phyloP scores from a whole-genome alignment of 345 rosid genomes.

The Gossypioides kirkii region DNA sequence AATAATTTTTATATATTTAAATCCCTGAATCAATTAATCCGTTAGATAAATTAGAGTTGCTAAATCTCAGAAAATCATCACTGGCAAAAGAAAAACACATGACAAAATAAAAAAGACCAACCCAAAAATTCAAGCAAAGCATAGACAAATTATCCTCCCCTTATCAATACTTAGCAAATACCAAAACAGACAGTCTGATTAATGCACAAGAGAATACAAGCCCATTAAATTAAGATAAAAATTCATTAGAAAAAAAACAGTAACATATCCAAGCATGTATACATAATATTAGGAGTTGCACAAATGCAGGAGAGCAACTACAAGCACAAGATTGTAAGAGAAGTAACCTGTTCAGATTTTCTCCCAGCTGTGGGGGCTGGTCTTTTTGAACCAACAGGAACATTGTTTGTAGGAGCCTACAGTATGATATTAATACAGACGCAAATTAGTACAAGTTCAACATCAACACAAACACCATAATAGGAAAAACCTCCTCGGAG shows the following conservation, averaged over 20 bases:
- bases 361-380: not conserved
- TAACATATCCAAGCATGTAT: not conserved
- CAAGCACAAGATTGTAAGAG: not conserved
- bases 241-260: not conserved
- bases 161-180: not conserved
- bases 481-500: not conserved
- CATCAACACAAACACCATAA: not conserved
- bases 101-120: not conserved
- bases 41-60: not conserved
- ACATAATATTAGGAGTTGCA: not conserved
- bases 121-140: not conserved
- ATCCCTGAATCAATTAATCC: not conserved
- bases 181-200: not conserved
- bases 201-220: not conserved
- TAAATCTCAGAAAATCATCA: not conserved
- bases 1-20: not conserved
- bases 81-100: not conserved
- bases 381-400: not conserved
- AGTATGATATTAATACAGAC: not conserved
- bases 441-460: not conserved
- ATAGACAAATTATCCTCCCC: not conserved
- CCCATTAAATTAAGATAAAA: not conserved
- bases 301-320: not conserved
- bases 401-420: slow-evolving; percentile 12
- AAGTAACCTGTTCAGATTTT: slow-evolving; percentile 2